These are phyloP conservation scores for Leishmania arabica DNA, from an alignment of 208 protist species.

Conservation along the genomic window DNA sequence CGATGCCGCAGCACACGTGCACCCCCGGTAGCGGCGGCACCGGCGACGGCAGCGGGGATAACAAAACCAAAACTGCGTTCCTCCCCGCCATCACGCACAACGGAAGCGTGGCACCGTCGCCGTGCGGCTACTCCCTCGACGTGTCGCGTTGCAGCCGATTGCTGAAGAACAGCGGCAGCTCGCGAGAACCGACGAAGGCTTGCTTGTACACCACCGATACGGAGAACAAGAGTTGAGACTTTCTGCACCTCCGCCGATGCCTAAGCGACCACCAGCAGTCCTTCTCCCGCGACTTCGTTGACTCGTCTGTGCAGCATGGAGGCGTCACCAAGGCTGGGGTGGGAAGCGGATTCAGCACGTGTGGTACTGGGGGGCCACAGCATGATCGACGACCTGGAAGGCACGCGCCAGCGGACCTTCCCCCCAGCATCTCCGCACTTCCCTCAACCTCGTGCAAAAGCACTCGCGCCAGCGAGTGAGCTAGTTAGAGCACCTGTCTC, in stretches of 20 bases:
- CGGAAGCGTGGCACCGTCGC: background rate
- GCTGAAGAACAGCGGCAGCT: constrained; percentile 11
- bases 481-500: background rate
- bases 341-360: background rate
- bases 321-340: background rate
- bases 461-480: background rate
- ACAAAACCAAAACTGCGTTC: constrained; percentile 5
- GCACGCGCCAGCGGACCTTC: background rate
- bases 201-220: constrained; percentile 6
- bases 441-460: constrained; percentile 5
- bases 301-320: constrained; percentile 7
- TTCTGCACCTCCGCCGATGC: constrained; percentile 1
- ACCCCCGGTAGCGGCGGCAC: background rate
- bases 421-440: background rate
- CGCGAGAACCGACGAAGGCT: constrained; percentile 19
- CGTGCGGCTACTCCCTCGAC: constrained; percentile 18
- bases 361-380: background rate
- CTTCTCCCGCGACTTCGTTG: constrained; percentile 7
- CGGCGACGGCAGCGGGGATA: background rate
- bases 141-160: constrained; percentile 6
- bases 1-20: background rate
- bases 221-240: constrained; percentile 11
- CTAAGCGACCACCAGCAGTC: constrained; percentile 4
- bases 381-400: background rate
- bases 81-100: constrained; percentile 20